phyloP scores from a whole-genome alignment of 2,329 filamentous ascomycete species.

The Colletotrichum higginsianum region DNA sequence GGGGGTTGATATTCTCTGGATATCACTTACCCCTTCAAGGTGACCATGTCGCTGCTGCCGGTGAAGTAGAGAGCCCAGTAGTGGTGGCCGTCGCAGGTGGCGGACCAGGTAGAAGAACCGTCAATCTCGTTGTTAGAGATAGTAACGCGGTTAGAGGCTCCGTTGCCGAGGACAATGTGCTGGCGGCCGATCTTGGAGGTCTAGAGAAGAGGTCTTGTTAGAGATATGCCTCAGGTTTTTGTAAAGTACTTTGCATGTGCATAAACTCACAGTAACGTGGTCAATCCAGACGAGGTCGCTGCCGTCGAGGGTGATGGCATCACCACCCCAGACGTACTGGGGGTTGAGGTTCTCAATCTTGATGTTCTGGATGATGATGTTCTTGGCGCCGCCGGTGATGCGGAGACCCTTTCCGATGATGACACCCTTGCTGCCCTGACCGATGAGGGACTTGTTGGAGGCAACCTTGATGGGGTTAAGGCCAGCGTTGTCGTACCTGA shows the following conservation, averaged over 20 bases:
- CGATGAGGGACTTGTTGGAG: conserved; percentile 72
- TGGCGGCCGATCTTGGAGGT: conserved; percentile 72
- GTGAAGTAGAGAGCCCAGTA: conserved; percentile 74
- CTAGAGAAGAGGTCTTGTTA: conserved; percentile 44
- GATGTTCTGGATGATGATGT: conserved; percentile 70
- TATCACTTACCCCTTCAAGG: conserved; percentile 60
- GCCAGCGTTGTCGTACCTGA: conserved; percentile 65
- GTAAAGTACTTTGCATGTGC: too few relatives aligned
- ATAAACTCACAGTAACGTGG: conserved; percentile 55
- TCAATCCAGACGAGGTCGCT: conserved; percentile 66
- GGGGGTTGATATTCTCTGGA: too few relatives aligned
- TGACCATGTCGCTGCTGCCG: conserved; percentile 70
- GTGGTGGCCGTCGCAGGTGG: conserved; percentile 71
- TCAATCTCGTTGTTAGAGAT: conserved; percentile 74
- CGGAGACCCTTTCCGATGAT: conserved; percentile 72
- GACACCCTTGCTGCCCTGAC: conserved; percentile 65
- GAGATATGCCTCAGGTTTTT: too few relatives aligned
- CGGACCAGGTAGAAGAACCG: conserved; percentile 67
- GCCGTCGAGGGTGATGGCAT: conserved; percentile 68
- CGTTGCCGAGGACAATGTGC: conserved; percentile 71
- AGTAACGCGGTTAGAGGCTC: conserved; percentile 68
- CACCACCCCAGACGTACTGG: conserved; percentile 72
- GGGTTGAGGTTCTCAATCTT: conserved; percentile 70
- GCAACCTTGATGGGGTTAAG: conserved; percentile 64
- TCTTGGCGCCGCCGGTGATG: conserved; percentile 60